These are phyloP conservation scores for Backusella morwellensis DNA, from an alignment of 192 early-diverging fungal species.

Conservation along the genomic window DNA sequence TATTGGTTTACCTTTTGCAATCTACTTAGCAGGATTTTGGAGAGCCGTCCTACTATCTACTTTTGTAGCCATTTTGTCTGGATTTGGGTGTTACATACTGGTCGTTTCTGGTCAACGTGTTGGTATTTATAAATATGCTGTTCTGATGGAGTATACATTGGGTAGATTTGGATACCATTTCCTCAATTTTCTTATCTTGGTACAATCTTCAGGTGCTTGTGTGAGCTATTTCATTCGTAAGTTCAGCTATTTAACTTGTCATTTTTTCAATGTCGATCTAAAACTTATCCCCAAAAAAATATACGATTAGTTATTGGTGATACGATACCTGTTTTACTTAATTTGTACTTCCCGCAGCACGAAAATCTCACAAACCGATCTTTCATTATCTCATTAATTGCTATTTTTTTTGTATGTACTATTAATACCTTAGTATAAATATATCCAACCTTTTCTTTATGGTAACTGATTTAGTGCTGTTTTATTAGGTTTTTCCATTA, in stretches of 20 bases:
- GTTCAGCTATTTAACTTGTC: background rate
- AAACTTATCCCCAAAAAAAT: background rate
- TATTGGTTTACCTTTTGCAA: conserved; percentile 64
- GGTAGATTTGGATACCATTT: conserved; percentile 53
- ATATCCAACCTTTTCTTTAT: background rate
- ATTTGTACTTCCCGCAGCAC: conserved; percentile 30
- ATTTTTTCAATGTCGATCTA: background rate
- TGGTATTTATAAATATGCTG: conserved; percentile 56
- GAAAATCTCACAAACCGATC: conserved; percentile 21
- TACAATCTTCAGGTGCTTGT: conserved; percentile 60
- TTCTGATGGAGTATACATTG: conserved; percentile 48
- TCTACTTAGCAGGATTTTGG: conserved; percentile 59
- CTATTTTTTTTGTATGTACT: conserved; percentile 35
- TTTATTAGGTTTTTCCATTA: conserved; percentile 54
- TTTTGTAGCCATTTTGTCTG: conserved; percentile 47
- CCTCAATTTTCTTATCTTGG: conserved; percentile 53
- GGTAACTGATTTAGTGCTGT: background rate
- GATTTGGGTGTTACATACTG: conserved; percentile 53
- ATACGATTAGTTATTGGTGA: conserved; percentile 45
- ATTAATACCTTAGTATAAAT: background rate
- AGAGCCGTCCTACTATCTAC: conserved; percentile 49
- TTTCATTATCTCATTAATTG: conserved; percentile 39
- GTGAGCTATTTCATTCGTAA: conserved; percentile 62
- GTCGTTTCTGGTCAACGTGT: conserved; percentile 52
- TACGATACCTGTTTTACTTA: conserved; percentile 46